Conservation (phyloP, 2,329 filamentous ascomycete species). For the Beauveria bassiana region DNA sequence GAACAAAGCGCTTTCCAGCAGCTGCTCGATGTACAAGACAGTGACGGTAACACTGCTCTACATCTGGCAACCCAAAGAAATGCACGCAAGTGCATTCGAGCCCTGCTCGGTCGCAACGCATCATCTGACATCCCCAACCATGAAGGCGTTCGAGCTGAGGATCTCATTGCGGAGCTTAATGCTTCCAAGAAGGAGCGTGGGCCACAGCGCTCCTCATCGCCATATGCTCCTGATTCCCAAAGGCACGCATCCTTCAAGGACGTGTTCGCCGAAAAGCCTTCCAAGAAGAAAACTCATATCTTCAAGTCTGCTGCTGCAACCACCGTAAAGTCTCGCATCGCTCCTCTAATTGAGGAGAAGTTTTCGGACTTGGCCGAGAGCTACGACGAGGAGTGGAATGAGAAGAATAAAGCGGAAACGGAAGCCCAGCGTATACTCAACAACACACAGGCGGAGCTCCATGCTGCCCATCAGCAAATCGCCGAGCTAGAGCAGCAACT, state of each 20-base stretch:
- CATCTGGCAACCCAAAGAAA: slow-evolving; percentile 71
- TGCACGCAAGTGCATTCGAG: slow-evolving; percentile 81
- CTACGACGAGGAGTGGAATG: slow-evolving; percentile 68
- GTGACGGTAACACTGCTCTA: slow-evolving; percentile 80
- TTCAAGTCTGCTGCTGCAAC: slow-evolving; percentile 60
- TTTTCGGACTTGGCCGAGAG: slow-evolving; percentile 61
- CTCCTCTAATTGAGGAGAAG: slow-evolving; percentile 62
- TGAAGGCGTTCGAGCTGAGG: slow-evolving; percentile 75
- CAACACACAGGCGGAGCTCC: slow-evolving; percentile 61
- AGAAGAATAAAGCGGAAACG: slow-evolving; percentile 62
- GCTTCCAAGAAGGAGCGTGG: slow-evolving; percentile 58
- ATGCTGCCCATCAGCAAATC: slow-evolving; percentile 51
- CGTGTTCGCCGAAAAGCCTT: slow-evolving; percentile 35
- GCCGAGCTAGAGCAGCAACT: slow-evolving; percentile 47
- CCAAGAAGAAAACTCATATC: slow-evolving; percentile 31
- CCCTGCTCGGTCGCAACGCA: slow-evolving; percentile 71
- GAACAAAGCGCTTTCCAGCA: slow-evolving; percentile 69
- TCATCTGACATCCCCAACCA: slow-evolving; percentile 75
- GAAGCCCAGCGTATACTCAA: slow-evolving; percentile 59
- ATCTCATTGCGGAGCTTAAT: slow-evolving; percentile 71
- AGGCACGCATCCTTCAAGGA: slow-evolving; percentile 47
- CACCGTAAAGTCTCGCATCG: slow-evolving; percentile 61
- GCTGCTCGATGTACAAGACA: slow-evolving; percentile 74
- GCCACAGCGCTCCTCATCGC: slow-evolving; percentile 69
- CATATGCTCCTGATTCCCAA: slow-evolving; percentile 55